Conservation (phyloP, 2,329 filamentous ascomycete genomes). For the Curvularia eragrostidis region DNA sequence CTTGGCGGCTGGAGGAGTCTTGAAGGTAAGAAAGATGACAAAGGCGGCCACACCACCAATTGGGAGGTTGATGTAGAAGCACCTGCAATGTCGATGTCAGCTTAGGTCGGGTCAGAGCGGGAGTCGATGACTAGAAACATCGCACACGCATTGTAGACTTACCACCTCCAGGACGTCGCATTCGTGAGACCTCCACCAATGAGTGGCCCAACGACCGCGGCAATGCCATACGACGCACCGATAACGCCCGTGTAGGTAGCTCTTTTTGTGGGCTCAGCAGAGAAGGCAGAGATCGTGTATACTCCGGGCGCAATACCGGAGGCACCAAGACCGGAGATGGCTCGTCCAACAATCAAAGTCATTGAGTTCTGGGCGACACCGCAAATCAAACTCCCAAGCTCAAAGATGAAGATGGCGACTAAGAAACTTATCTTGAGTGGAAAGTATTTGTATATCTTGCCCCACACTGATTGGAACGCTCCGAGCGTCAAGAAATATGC, state of each 20-base stretch:
- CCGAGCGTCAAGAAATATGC: conserved; percentile 5
- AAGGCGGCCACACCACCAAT: conserved; percentile 52
- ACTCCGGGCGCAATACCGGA: conserved; percentile 44
- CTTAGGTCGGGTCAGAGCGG: neutral
- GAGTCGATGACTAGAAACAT: too few relatives aligned
- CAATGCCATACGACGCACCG: conserved; percentile 47
- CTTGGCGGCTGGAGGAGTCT: conserved; percentile 26
- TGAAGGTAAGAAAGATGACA: conserved; percentile 48
- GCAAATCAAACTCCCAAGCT: conserved; percentile 63
- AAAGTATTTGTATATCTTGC: conserved; percentile 52
- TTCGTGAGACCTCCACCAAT: conserved; percentile 53
- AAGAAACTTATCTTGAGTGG: conserved; percentile 49
- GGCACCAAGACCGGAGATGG: conserved; percentile 49
- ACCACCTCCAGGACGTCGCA: conserved; percentile 50
- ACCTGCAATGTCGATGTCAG: neutral
- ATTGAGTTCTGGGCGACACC: conserved; percentile 49
- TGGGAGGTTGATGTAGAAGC: conserved; percentile 56
- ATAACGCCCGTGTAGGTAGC: conserved; percentile 49
- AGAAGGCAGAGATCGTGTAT: conserved; percentile 54
- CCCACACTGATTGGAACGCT: conserved; percentile 1
- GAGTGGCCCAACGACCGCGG: conserved; percentile 51
- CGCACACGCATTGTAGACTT: too few relatives aligned
- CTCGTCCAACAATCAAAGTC: conserved; percentile 50
- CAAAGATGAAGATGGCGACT: conserved; percentile 55
- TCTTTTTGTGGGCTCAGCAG: conserved; percentile 50